Evolutionary conservation across 352 stramenopile genomes (phyloP), one percentile per base, ranked within the genome.

Genomic region (Globisporangium paroecandrum): DNA sequence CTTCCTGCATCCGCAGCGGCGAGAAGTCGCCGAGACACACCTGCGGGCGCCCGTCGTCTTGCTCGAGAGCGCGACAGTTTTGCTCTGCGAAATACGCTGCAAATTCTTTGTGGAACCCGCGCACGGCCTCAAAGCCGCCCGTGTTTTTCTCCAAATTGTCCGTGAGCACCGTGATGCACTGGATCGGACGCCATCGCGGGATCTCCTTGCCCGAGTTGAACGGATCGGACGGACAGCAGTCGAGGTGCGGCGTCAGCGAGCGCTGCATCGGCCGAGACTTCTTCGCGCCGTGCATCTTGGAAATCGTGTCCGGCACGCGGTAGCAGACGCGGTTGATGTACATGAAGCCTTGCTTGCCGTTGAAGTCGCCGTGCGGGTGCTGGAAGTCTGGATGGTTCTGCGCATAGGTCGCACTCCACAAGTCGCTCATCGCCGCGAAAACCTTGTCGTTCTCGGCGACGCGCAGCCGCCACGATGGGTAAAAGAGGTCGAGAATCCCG

Each of bases 1-100:
- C 90, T 70, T 95, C 89, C 46, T 88, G 76, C 80, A 94, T 90
- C 2, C 89, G 89, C 53, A 97, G 66, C 9, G 90, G 85, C 4
- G 89, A 94, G 63, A 97, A 97, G 62, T 97, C 87, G 0, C 90
- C 90, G 3, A 97, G 76, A 74, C 89, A 97, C 32, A 95, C 87
- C 18, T 88, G 80, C 3, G 85, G 81, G 36, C 81, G 83, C 27
- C 10, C 69, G 58, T 58, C 65, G 8, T 69, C 57, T 2, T 71
- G 32, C 13, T 76, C 67, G 5, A 64, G 56, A 3, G 65, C 62
- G 4, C 34, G 43, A 47, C 73, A 62, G n/a, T 58, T 38, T 13
- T 77, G 66, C 0, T 71, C 66, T 1, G 69, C 58, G 20, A 82
- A 90, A 58, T 95, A 97, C 20, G 65, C 51, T 4, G 76, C 60